Percentiles rank a stretch among this genome's conserved stretches.
Evolutionary conservation across 2,329 filamentous ascomycete genomes (phyloP).

Genomic region (Fusarium longipes): DNA sequence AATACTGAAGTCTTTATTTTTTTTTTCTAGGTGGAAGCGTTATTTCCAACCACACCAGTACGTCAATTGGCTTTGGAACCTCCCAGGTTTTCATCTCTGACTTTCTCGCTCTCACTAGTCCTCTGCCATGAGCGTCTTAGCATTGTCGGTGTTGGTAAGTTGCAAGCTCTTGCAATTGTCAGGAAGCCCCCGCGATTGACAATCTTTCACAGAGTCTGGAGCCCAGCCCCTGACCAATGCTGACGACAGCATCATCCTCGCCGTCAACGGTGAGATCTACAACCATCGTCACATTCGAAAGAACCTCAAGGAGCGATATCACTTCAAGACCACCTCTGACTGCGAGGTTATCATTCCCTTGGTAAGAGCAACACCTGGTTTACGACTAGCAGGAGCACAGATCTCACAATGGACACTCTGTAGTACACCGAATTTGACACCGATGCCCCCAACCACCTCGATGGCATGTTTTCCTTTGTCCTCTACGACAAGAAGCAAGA

Average conservation of each 20-base stretch:
- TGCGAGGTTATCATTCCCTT: constrained; percentile 99
- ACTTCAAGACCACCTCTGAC: constrained; percentile 98
- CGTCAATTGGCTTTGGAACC: constrained; percentile 49
- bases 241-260: constrained; percentile 87
- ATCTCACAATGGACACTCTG: constrained; percentile 24
- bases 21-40: constrained; percentile 81
- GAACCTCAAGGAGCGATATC: constrained; percentile 82
- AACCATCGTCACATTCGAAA: constrained; percentile 98
- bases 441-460: constrained; percentile 91
- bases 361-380: constrained; percentile 61
- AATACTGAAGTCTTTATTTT: constrained; percentile 49
- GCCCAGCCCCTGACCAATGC: constrained; percentile 95
- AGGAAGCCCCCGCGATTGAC: constrained; percentile 34
- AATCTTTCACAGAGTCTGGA: constrained; percentile 76
- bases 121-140: constrained; percentile 97
- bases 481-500: constrained; percentile 96
- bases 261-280: constrained; percentile 99
- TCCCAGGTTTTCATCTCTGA: constrained; percentile 41
- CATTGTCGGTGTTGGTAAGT: constrained; percentile 94
- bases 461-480: constrained; percentile 99
- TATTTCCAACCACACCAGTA: constrained; percentile 91
- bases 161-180: constrained; percentile 12
- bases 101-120: constrained; percentile 63
- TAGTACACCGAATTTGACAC: constrained; percentile 93
- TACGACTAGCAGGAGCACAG: background rate